Base-by-base conservation (phyloP, 495 filamentous ascomycete genomes). In the Ascobolus immersus region DNA sequence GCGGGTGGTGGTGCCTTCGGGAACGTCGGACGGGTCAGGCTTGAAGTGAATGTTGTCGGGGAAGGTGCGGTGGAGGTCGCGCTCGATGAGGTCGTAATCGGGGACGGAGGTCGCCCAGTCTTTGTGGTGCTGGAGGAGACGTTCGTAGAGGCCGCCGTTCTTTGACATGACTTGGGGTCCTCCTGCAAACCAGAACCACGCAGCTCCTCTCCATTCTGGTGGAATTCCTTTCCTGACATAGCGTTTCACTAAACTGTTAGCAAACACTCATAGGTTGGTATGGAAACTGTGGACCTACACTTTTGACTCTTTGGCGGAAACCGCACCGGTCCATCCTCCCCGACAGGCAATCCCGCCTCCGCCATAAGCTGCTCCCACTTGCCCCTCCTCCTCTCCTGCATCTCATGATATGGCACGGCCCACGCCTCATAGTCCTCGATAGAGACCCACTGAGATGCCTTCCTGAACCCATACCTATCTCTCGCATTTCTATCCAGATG, bases 161-260 rank as follows among this genome's bases (percentile, higher is more conserved):
- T 76, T 70, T 35, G 65, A 64, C 35, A 93, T 45, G 40, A 72
- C 67, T 25, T 69, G 64, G 18, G 77, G 76, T 4, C 86, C 86
- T 9, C 79, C 80, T n/a, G 80, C 81, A 50, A 93, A 96, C 53
- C 71, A 94, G 45, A 91, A 96, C 86, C 86, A 96, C 20, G 86
- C 84, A 4, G 74, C 71, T 8, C 86, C 86, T 44, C 86, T 65
- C 66, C 77, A 81, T 37, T 90, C 78, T 1, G 81, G 73, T 2
- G 86, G 86, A 17, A 93, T 80, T n/a, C 86, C 86, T 51, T 96
- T 96, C 21, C 84, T 70, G 19, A 92, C 65, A 46, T 77, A 91
- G 9, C 80, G 64, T 54, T 90, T 91, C 19, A 82, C n/a, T n/a
- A n/a, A n/a, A n/a, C n/a, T n/a, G n/a, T n/a, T n/a, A n/a, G n/a